Conservation (phyloP, 805 yeast genomes). For the Nakazawaea populi region DNA sequence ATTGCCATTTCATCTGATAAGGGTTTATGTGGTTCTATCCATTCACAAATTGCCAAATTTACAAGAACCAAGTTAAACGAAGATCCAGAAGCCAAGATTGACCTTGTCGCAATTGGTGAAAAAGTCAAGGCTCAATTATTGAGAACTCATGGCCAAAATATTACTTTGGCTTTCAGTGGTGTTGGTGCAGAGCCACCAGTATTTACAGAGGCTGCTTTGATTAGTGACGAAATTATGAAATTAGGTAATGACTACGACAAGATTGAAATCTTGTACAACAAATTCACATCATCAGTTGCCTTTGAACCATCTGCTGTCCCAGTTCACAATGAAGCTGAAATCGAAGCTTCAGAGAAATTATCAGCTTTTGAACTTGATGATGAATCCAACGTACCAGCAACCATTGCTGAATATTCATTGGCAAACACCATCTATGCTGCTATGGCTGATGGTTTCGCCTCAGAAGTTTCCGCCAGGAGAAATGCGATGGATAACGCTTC, state of each 20-base stretch:
- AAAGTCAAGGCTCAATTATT: constrained; percentile 83
- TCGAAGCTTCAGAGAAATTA: constrained; percentile 81
- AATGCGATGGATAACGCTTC: constrained; percentile 99
- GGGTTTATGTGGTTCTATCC: constrained; percentile 98
- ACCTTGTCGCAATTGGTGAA: constrained; percentile 88
- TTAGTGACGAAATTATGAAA: constrained; percentile 75
- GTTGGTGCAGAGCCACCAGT: constrained; percentile 97
- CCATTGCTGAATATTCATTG: constrained; percentile 75
- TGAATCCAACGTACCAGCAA: constrained; percentile 60
- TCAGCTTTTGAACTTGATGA: constrained; percentile 76
- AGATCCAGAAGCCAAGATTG: constrained; percentile 50
- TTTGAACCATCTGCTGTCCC: constrained; percentile 77
- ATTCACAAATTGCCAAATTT: constrained; percentile 88
- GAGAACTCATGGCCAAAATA: constrained; percentile 68
- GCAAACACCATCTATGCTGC: constrained; percentile 89
- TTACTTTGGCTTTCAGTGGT: constrained; percentile 79
- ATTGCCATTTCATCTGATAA: constrained; percentile 93
- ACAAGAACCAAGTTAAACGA: constrained; percentile 65
- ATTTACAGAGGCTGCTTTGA: constrained; percentile 81
- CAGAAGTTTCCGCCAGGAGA: constrained; percentile 98
- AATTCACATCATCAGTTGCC: constrained; percentile 80
- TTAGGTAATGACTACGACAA: constrained; percentile 66
- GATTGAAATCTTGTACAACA: constrained; percentile 81
- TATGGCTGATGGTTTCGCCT: constrained; percentile 96
- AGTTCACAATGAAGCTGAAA: constrained; percentile 62